Conservation (phyloP, 2,329 filamentous ascomycete genomes). For the Grosmannia penicillata region DNA sequence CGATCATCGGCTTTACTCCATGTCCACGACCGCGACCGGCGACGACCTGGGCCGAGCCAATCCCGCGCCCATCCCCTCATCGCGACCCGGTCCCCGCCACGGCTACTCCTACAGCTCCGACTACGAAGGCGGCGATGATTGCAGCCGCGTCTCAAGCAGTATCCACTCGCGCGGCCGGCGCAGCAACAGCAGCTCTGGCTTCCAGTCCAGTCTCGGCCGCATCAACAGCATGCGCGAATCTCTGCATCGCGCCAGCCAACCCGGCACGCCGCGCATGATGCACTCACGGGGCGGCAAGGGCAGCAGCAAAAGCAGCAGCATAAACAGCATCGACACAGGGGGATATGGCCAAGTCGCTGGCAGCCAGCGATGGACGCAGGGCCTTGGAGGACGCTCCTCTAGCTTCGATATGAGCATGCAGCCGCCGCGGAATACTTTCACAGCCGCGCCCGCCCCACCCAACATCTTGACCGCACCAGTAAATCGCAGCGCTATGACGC, state of each 20-base stretch:
- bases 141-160: slow-evolving; percentile 36
- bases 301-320: slow-evolving; percentile 59
- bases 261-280: slow-evolving; percentile 27
- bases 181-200: slow-evolving; percentile 70
- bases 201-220: slow-evolving; percentile 41
- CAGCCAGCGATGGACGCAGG: slow-evolving; percentile 43
- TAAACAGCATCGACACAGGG: slow-evolving; percentile 49
- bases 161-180: slow-evolving; percentile 45
- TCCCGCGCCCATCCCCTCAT: slow-evolving; percentile 2
- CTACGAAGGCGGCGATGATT: slow-evolving; percentile 39
- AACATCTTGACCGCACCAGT: not conserved
- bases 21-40: slow-evolving; percentile 10
- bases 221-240: slow-evolving; percentile 48
- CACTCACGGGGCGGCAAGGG: slow-evolving; percentile 46
- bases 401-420: slow-evolving; percentile 51
- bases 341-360: slow-evolving; percentile 43
- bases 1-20: slow-evolving; percentile 20
- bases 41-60: slow-evolving; percentile 10
- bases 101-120: slow-evolving; percentile 48
- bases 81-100: slow-evolving; percentile 19
- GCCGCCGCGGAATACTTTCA: not conserved
- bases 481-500: too few relatives aligned
- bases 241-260: slow-evolving; percentile 19
- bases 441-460: not conserved
- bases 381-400: slow-evolving; percentile 43